Evolutionary conservation across 2,329 filamentous ascomycete genomes (phyloP), one percentile per base, ranked within the genome.

Genomic region (Hymenoscyphus linearis): DNA sequence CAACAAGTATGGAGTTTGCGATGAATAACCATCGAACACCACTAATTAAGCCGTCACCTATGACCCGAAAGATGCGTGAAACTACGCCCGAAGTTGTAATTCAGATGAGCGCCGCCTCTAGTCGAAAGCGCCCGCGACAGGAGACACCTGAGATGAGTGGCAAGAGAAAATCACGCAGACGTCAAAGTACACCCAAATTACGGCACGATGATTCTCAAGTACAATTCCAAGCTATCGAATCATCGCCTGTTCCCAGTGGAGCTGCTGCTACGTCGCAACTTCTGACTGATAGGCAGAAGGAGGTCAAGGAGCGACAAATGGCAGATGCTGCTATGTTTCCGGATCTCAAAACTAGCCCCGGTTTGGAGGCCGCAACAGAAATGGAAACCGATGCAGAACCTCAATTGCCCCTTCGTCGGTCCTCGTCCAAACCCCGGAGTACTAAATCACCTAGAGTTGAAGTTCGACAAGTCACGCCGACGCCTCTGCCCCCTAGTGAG

Each of bases 151-250:
- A 77, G 6, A 71, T 74, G 0, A 70, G 67, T 5, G 44, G 44
- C 7, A 70, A 72, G 13, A 68, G 73, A 22, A 76, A 74, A 50
- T 66, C 74, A 3, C 70, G 72, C 3, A 69, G 73, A 35, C 66
- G 73, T 13, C 67, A 62, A 64, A 71, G 61, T 14, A 83, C 80
- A 54, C 78, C 81, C 18, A 83, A 82, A 62, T 78, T 87, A 31
- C 84, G 89, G 36, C 91, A 96, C 67, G 85, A 96, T 64, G 83
- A 96, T 73, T 96, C 91, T 0, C 91, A 96, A 69, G 82, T 96
- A 27, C 82, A 90, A 52, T 95, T 95, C 69, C 84, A 87, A 2
- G 77, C 85, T 0, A 87, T 93, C 54, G 81, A 83, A 34, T 84
- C 85, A 13, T 84, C 86, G 0, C 78, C 80, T 0, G 76, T 75